Conservation (phyloP, 139 green algal genomes). For the Picochlorum costavermella region DNA sequence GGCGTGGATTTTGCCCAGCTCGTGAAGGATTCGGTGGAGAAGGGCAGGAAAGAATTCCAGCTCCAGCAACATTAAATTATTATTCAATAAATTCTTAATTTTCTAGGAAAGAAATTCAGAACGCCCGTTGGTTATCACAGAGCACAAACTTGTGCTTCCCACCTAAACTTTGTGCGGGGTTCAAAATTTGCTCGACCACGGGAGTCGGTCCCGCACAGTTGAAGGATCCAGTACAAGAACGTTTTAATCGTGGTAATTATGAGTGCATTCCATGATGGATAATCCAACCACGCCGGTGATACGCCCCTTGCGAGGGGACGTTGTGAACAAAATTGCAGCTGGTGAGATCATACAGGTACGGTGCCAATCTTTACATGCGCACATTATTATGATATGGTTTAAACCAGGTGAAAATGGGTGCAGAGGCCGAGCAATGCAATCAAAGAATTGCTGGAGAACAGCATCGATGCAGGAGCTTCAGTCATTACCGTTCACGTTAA, state of each 20-base stretch:
- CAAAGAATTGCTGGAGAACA: conserved; percentile 99
- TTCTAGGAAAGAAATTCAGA: no score
- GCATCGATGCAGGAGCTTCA: conserved; percentile 70
- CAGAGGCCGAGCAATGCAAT: conserved; percentile 73
- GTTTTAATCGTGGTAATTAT: no score
- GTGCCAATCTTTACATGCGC: neutral
- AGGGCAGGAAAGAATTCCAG: conserved; percentile 2
- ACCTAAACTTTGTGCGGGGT: no score
- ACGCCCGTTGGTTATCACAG: no score
- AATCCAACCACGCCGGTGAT: conserved; percentile 11
- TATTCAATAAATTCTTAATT: no score
- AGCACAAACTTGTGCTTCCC: no score
- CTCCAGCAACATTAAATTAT: neutral
- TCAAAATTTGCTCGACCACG: no score
- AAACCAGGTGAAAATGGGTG: conserved; percentile 9
- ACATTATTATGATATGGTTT: neutral
- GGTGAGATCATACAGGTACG: conserved; percentile 78
- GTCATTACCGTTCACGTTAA: conserved; percentile 61
- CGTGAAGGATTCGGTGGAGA: conserved; percentile 3
- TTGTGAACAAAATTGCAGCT: conserved; percentile 93
- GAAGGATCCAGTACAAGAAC: no score
- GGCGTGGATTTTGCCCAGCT: conserved; percentile 6
- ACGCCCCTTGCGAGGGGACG: conserved; percentile 48
- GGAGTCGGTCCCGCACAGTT: no score
- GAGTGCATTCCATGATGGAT: neutral